phyloP scores from a whole-genome alignment of 805 yeast genomes.

The Dipodascus albidus region DNA sequence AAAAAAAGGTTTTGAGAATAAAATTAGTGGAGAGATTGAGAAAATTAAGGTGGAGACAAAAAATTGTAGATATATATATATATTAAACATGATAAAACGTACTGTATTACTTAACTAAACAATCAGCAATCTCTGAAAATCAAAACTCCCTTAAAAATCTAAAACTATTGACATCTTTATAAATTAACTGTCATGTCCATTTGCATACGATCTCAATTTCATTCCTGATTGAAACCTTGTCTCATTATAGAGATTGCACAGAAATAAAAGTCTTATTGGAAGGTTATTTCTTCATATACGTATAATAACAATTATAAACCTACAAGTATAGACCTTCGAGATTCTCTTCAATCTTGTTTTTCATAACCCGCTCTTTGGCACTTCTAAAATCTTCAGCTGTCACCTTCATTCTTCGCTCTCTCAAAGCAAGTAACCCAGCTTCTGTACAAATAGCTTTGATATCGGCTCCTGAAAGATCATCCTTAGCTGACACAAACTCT shows the following conservation, averaged over 20 bases:
- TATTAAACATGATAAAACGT: background rate
- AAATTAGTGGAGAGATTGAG: background rate
- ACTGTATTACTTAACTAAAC: background rate
- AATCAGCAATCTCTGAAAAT: too few species aligned
- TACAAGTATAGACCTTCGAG: constrained; percentile 84
- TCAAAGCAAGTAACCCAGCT: constrained; percentile 88
- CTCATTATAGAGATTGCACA: too few species aligned
- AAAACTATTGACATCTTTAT: too few species aligned
- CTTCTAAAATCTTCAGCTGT: constrained; percentile 86
- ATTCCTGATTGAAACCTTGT: background rate
- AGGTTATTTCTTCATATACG: too few species aligned
- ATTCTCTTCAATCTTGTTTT: constrained; percentile 93
- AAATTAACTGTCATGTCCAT: background rate
- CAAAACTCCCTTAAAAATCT: too few species aligned
- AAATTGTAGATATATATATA: too few species aligned
- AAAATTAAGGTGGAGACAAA: background rate
- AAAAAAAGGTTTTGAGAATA: background rate
- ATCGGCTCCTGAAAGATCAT: constrained; percentile 94
- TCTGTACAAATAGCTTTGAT: constrained; percentile 96
- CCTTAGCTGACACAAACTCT: constrained; percentile 80
- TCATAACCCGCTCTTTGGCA: constrained; percentile 91
- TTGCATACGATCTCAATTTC: too few species aligned
- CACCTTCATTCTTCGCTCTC: constrained; percentile 97
- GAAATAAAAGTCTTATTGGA: too few species aligned
- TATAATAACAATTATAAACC: constrained; percentile 3